These are phyloP conservation scores for Poteriospumella lacustris DNA, from an alignment of 108 stramenopile species.

Conservation along the genomic window DNA sequence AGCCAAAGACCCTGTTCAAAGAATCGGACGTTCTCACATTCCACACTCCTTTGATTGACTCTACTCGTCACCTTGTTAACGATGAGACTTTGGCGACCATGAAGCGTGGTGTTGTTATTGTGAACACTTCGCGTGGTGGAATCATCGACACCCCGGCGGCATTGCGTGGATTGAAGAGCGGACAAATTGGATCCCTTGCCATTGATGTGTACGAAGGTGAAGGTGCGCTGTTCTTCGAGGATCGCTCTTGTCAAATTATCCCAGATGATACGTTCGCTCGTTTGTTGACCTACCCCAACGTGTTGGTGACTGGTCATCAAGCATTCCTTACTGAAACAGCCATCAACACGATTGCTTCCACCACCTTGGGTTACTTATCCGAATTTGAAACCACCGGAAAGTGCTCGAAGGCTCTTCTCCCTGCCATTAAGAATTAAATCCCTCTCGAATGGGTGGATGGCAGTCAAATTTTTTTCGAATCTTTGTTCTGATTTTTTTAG, in stretches of 20 bases:
- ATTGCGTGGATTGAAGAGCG: constrained; percentile 56
- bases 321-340: constrained; percentile 75
- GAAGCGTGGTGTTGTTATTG: constrained; percentile 60
- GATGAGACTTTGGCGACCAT: constrained; percentile 47
- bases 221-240: constrained; percentile 71
- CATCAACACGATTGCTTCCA: constrained; percentile 63
- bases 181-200: constrained; percentile 60
- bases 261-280: not conserved
- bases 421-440: too few relatives aligned
- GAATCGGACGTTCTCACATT: constrained; percentile 63
- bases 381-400: too few relatives aligned
- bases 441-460: too few relatives aligned
- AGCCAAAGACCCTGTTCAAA: too few relatives aligned
- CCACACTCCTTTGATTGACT: constrained; percentile 64
- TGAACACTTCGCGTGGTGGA: constrained; percentile 70
- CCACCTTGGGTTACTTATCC: constrained; percentile 59
- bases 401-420: too few relatives aligned
- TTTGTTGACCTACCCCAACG: constrained; percentile 51
- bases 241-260: constrained; percentile 58
- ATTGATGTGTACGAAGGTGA: constrained; percentile 72
- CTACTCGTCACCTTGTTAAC: constrained; percentile 62
- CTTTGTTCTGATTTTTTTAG: too few relatives aligned
- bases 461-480: too few relatives aligned
- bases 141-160: constrained; percentile 64
- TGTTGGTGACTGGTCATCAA: constrained; percentile 57